Conservation (phyloP, 768 basidiomycete species). For the Boletales sp. region DNA sequence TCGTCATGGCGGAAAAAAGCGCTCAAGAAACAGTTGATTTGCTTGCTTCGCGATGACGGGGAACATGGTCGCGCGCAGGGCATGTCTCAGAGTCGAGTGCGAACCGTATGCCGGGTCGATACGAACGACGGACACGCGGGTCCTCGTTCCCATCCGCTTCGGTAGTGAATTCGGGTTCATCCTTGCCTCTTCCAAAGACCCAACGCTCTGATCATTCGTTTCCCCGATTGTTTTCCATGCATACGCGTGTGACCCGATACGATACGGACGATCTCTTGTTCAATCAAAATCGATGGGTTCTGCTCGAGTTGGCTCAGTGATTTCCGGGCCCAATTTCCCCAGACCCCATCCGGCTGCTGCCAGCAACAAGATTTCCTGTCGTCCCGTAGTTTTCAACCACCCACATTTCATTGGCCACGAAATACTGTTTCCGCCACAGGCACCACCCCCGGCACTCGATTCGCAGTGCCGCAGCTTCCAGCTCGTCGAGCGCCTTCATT, state of each 20-base stretch:
- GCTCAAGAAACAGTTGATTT: slow-evolving; percentile 28
- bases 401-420: slow-evolving; percentile 16
- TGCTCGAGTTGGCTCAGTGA: not conserved
- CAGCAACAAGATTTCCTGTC: slow-evolving; percentile 20
- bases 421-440: too few species aligned
- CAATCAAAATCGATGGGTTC: slow-evolving; percentile 8
- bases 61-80: slow-evolving; percentile 34
- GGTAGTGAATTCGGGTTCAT: too few species aligned
- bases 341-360: slow-evolving; percentile 4
- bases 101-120: slow-evolving; percentile 10
- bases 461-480: slow-evolving; percentile 9
- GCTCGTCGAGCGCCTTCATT: slow-evolving; percentile 15
- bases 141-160: not conserved
- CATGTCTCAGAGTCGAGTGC: too few species aligned
- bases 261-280: slow-evolving; percentile 13
- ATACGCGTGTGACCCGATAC: not conserved
- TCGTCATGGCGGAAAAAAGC: slow-evolving; percentile 26
- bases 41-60: slow-evolving; percentile 37
- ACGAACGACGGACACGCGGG: slow-evolving; percentile 1
- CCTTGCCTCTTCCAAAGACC: not conserved
- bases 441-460: slow-evolving; percentile 10
- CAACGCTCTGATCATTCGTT: not conserved
- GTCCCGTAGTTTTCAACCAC: slow-evolving; percentile 19
- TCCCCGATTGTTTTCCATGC: not conserved
- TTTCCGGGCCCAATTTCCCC: too few species aligned